These are phyloP conservation scores for Gremmenia infestans DNA, from an alignment of 2,329 filamentous ascomycete genomes.

Conservation along the genomic window DNA sequence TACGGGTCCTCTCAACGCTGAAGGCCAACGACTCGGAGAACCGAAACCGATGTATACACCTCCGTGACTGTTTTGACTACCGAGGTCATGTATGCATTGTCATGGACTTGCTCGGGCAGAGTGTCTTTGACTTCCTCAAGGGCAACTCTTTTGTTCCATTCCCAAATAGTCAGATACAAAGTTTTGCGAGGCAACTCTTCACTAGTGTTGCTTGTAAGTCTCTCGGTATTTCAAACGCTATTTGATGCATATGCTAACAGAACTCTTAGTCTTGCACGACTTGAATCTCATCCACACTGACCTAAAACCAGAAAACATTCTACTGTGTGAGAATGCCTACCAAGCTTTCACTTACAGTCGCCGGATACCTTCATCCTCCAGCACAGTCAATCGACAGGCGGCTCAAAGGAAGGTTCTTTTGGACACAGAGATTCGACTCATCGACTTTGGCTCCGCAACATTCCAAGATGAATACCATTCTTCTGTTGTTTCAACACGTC, in stretches of 20 bases:
- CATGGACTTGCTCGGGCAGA: constrained; percentile 78
- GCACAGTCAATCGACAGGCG: constrained; percentile 54
- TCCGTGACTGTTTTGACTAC: constrained; percentile 96
- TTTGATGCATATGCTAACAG: constrained; percentile 25
- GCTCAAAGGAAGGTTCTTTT: constrained; percentile 60
- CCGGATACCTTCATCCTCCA: constrained; percentile 63
- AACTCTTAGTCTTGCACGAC: constrained; percentile 75
- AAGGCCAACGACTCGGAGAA: constrained; percentile 89
- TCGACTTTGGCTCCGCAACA: constrained; percentile 67
- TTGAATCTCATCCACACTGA: constrained; percentile 94
- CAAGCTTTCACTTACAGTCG: constrained; percentile 69
- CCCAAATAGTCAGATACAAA: constrained; percentile 97
- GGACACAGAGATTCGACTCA: constrained; percentile 64
- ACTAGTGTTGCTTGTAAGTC: constrained; percentile 95
- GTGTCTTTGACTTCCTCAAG: constrained; percentile 97
- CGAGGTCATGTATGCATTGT: constrained; percentile 91
- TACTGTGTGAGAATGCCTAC: constrained; percentile 59
- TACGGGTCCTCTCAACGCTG: constrained; percentile 86
- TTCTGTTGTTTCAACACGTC: constrained; percentile 64
- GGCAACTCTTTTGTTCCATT: constrained; percentile 93
- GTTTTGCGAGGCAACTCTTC: constrained; percentile 89
- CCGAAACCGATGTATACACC: constrained; percentile 92
- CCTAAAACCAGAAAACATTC: constrained; percentile 66
- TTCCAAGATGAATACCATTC: constrained; percentile 72
- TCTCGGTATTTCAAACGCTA: not conserved